These are phyloP conservation scores for Triticum timopheevii DNA, from an alignment of 176 grass and related monocot species.

Conservation along the genomic window DNA sequence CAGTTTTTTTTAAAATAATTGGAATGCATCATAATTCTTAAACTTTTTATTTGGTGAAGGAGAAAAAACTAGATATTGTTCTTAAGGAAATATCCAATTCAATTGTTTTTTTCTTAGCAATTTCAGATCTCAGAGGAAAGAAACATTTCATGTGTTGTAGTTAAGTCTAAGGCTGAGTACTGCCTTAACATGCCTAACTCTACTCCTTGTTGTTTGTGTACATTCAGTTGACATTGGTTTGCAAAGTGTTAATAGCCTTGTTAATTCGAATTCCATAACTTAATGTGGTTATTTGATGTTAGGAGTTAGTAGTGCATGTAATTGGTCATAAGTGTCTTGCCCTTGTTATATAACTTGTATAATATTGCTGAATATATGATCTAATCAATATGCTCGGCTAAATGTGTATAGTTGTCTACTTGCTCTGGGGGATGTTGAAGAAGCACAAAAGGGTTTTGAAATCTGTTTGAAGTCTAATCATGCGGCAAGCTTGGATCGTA, in stretches of 20 bases:
- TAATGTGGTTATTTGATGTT: neutral
- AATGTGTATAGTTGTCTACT: constrained; percentile 73
- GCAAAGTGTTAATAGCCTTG: constrained; percentile 12
- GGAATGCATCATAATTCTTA: constrained; percentile 18
- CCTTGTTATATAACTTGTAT: constrained; percentile 11
- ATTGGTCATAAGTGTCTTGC: neutral
- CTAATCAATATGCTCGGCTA: constrained; percentile 35
- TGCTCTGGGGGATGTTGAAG: constrained; percentile 68
- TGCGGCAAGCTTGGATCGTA: constrained; percentile 38
- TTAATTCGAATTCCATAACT: constrained; percentile 1
- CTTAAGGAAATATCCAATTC: constrained; percentile 22
- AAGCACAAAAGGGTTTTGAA: constrained; percentile 71
- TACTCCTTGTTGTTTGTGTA: neutral
- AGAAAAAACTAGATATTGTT: constrained; percentile 11
- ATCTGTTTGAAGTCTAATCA: constrained; percentile 68
- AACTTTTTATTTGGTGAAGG: neutral
- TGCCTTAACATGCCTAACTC: neutral
- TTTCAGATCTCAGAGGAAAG: constrained; percentile 8
- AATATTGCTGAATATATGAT: constrained; percentile 8
- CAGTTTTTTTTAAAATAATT: neutral
- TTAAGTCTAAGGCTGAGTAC: constrained; percentile 8
- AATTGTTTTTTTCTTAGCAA: neutral
- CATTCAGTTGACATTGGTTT: constrained; percentile 8
- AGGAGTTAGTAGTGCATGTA: constrained; percentile 15
- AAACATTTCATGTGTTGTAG: neutral